Percentiles rank a stretch among this genome's conserved stretches.
These are phyloP conservation scores for Xylaria sp. DNA, from an alignment of 2,329 filamentous ascomycete genomes.

Conservation along the genomic window DNA sequence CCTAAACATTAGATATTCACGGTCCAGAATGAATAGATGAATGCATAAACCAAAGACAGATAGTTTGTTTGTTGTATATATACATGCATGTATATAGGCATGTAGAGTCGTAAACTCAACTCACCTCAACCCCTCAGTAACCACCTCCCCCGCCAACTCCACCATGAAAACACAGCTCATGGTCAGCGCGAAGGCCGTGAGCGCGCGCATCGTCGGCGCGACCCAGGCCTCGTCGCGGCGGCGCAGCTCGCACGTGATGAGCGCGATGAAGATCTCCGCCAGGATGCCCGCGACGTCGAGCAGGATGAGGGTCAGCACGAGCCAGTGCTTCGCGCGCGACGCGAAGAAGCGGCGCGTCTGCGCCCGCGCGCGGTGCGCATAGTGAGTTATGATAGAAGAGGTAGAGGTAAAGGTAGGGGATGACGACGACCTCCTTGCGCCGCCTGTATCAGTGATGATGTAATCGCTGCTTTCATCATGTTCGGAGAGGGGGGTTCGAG, in stretches of 20 bases:
- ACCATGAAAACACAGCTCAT: conserved; percentile 74
- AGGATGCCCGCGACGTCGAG: conserved; percentile 60
- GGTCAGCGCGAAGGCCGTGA: conserved; percentile 65
- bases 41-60: not conserved
- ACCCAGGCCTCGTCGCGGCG: conserved; percentile 57
- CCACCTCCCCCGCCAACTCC: conserved; percentile 68
- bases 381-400: not conserved
- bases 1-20: not conserved
- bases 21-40: not conserved
- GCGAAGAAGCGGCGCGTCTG: conserved; percentile 45
- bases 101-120: too few species aligned
- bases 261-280: conserved; percentile 60
- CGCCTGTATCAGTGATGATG: too few species aligned
- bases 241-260: conserved; percentile 61
- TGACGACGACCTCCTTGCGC: too few species aligned
- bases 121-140: conserved; percentile 70
- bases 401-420: not conserved
- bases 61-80: too few species aligned
- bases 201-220: conserved; percentile 47
- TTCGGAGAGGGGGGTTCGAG: not conserved
- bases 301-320: conserved; percentile 57
- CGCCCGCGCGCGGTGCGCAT: conserved; percentile 30
- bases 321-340: conserved; percentile 58
- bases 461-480: too few species aligned
- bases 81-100: too few species aligned